These are phyloP conservation scores for Hypoxylon crocopeplum DNA, from an alignment of 495 filamentous ascomycete genomes.

Conservation along the genomic window DNA sequence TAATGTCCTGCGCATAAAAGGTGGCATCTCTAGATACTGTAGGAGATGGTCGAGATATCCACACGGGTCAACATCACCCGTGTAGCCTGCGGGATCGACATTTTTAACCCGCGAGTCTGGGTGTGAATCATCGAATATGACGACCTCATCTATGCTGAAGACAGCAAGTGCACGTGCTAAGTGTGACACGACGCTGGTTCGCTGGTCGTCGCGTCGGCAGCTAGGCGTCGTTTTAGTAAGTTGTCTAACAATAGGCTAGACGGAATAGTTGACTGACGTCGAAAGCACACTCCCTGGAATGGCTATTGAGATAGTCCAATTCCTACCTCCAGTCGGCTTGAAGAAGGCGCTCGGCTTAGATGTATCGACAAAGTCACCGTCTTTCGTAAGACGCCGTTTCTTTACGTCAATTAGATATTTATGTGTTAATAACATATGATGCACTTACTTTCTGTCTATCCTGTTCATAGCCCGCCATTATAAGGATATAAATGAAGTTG, in stretches of 20 bases:
- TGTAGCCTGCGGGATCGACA: conserved; percentile 60
- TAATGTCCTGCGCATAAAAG: conserved; percentile 70
- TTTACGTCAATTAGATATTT: conserved; percentile 22
- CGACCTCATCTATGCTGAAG: conserved; percentile 79
- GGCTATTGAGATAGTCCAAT: conserved; percentile 58
- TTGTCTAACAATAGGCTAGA: background rate
- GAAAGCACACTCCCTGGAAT: conserved; percentile 55
- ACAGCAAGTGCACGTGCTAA: conserved; percentile 76
- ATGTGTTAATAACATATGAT: too few species aligned
- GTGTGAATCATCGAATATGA: conserved; percentile 71
- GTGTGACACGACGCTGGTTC: conserved; percentile 67
- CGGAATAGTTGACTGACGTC: conserved; percentile 45
- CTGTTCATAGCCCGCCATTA: conserved; percentile 41
- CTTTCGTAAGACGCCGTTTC: conserved; percentile 51
- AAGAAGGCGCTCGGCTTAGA: conserved; percentile 46
- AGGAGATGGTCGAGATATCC: conserved; percentile 77
- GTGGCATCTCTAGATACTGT: conserved; percentile 77
- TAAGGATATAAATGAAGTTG: background rate
- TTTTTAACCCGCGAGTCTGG: conserved; percentile 45
- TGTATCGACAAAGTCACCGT: conserved; percentile 43
- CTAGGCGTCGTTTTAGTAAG: conserved; percentile 30
- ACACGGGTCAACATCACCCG: conserved; percentile 67
- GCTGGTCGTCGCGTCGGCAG: conserved; percentile 65
- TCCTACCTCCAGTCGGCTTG: conserved; percentile 44
- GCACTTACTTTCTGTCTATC: conserved; percentile 42